A percentile compares a stretch with the other conserved stretches of the same genome.
Evolutionary conservation across 176 grass and related monocot species (phyloP).

Genomic region (Zoysia japonica): DNA sequence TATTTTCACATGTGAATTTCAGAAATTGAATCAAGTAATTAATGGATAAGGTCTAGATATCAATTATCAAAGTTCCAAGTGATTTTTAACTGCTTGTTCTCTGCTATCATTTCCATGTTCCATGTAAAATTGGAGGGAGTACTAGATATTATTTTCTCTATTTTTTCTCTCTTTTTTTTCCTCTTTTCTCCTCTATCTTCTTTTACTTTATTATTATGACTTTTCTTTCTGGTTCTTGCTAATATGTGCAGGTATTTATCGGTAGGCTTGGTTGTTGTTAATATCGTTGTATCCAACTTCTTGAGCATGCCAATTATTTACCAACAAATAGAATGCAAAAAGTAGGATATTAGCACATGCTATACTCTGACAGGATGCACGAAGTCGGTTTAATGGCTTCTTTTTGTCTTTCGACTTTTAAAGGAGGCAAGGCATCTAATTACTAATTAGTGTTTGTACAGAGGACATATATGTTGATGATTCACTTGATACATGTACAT

Average conservation of each 20-base stretch:
- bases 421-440: background rate
- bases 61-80: background rate
- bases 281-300: too few species aligned
- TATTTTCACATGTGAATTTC: background rate
- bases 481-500: background rate
- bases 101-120: background rate
- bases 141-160: too few species aligned
- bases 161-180: too few species aligned
- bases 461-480: constrained; percentile 1
- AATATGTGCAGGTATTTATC: too few species aligned
- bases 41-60: background rate
- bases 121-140: background rate
- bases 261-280: too few species aligned
- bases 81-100: background rate
- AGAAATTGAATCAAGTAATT: background rate
- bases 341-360: background rate
- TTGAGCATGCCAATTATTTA: too few species aligned
- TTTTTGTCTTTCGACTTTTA: background rate
- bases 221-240: too few species aligned
- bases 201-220: too few species aligned
- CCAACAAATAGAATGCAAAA: constrained; percentile 4
- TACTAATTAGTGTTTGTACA: background rate
- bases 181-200: too few species aligned
- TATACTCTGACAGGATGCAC: background rate
- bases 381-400: background rate